A percentile compares a stretch with the other conserved stretches of the same genome.
Conservation (phyloP, 192 early-diverging fungal species). For the Coemansia sp. region DNA sequence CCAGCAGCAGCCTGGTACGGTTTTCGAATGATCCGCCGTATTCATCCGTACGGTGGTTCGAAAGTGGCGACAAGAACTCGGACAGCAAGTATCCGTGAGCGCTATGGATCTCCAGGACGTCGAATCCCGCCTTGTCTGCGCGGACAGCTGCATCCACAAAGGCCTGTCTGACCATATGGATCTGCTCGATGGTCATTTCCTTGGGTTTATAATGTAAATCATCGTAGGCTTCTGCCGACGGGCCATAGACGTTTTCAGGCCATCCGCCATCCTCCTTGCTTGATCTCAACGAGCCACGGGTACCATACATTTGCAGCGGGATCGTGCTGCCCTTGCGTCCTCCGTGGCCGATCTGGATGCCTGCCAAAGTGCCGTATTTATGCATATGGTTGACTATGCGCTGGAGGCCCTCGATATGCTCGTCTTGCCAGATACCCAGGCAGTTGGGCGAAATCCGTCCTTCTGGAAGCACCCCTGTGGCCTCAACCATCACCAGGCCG, state of each 20-base stretch:
- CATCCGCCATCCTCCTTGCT: slow-evolving; percentile 59
- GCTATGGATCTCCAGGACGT: slow-evolving; percentile 85
- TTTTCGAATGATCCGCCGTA: slow-evolving; percentile 93
- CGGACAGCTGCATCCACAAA: slow-evolving; percentile 68
- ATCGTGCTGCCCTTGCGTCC: slow-evolving; percentile 70
- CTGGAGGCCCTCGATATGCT: slow-evolving; percentile 59
- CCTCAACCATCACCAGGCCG: slow-evolving; percentile 79
- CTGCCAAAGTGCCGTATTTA: slow-evolving; percentile 56
- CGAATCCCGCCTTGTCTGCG: slow-evolving; percentile 78
- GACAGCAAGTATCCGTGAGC: slow-evolving; percentile 89
- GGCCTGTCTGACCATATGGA: slow-evolving; percentile 59
- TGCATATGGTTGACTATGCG: slow-evolving; percentile 60
- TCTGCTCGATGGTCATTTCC: slow-evolving; percentile 65
- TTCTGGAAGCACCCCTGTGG: slow-evolving; percentile 67
- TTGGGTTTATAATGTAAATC: slow-evolving; percentile 23
- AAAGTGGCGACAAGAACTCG: slow-evolving; percentile 74
- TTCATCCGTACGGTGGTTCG: slow-evolving; percentile 84
- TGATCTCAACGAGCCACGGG: slow-evolving; percentile 10
- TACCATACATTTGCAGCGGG: slow-evolving; percentile 16
- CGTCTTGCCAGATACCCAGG: slow-evolving; percentile 81
- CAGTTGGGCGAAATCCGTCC: slow-evolving; percentile 78
- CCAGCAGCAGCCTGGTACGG: slow-evolving; percentile 72
- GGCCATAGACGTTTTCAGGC: slow-evolving; percentile 68
- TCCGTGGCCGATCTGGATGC: slow-evolving; percentile 81
- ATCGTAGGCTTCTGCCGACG: slow-evolving; percentile 57